These are phyloP conservation scores for Spathaspora sp. DNA, from an alignment of 805 yeast species.

Conservation along the genomic window DNA sequence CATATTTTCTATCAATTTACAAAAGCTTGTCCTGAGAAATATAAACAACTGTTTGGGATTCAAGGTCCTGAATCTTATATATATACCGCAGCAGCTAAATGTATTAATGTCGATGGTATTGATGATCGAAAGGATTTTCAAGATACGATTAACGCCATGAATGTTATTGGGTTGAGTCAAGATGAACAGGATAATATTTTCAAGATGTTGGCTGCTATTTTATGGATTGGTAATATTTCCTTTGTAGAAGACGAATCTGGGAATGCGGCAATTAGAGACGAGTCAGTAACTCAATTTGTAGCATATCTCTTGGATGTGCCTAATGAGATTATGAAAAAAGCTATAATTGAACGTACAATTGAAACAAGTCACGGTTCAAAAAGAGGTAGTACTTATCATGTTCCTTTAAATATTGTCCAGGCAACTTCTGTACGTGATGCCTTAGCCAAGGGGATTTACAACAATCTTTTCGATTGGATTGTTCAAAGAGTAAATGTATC, in stretches of 20 bases:
- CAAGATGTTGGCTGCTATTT: slow-evolving; percentile 73
- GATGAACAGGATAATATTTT: slow-evolving; percentile 89
- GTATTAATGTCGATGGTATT: slow-evolving; percentile 81
- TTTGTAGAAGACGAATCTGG: slow-evolving; percentile 87
- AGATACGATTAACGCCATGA: slow-evolving; percentile 86
- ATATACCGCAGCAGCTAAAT: slow-evolving; percentile 83
- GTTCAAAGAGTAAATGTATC: slow-evolving; percentile 87
- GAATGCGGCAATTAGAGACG: slow-evolving; percentile 76
- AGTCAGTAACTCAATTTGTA: slow-evolving; percentile 89
- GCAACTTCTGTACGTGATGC: slow-evolving; percentile 96
- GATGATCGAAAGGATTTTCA: slow-evolving; percentile 77
- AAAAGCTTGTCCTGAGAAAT: slow-evolving; percentile 80
- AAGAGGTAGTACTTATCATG: slow-evolving; percentile 91
- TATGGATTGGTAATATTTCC: slow-evolving; percentile 93
- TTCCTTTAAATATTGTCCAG: slow-evolving; percentile 86
- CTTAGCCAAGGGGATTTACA: slow-evolving; percentile 89
- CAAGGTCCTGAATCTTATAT: slow-evolving; percentile 91
- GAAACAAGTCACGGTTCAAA: slow-evolving; percentile 88
- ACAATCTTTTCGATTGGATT: slow-evolving; percentile 93
- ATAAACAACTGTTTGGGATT: slow-evolving; percentile 81
- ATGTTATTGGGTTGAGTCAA: slow-evolving; percentile 75
- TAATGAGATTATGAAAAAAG: slow-evolving; percentile 57
- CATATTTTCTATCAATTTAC: slow-evolving; percentile 96
- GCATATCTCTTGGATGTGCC: slow-evolving; percentile 87
- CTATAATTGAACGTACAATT: slow-evolving; percentile 76